Evolutionary conservation across 2,329 filamentous ascomycete species (phyloP), one percentile per base, ranked within the genome.

Genomic region (Trichoderma sp.): DNA sequence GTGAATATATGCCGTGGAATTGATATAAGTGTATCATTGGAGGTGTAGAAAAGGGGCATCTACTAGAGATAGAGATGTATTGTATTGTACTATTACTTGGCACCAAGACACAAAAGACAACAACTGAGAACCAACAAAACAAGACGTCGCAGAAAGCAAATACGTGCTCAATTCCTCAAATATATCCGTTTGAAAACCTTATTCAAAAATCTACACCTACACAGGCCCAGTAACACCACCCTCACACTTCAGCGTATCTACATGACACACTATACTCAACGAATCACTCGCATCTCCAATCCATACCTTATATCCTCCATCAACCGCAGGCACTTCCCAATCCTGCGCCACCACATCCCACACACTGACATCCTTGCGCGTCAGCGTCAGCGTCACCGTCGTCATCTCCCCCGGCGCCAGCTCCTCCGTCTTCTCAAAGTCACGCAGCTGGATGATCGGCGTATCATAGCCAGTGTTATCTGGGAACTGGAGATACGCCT

Each of bases 331-430:
- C 9, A 84, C 76, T 2, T 87, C 83, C 91, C 91, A 93, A 71
- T 92, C 92, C 79, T 92, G 90, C 48, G 80, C 75, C 6, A 80
- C 77, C 0, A 87, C 84, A 74, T 91, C 89, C 91, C 91, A 93
- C 54, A 91, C 89, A 71, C 90, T 92, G 66, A 93, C 67, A 74
- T 93, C 91, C 72, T 89, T 86, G 67, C 91, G 84, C 7, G 85
- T 91, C 67, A 93, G 72, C 0, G 80, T 78, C 72, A 93, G 82
- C 22, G 82, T 81, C 0, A 92, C 84, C 0, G 78, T 83, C 67
- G 78, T 77, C 4, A 77, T 83, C 74, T 87, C 81, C 0, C 86
- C 87, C 0, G 84, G 81, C 4, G 82, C 79, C 17, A 93, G 77
- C 29, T 80, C 76, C 13, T 69, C 65, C 2, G 91, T 80, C 80